A percentile compares a stretch with the other conserved stretches of the same genome.
Conservation (phyloP, 352 stramenopile species). For the Phytophthora citricola region DNA sequence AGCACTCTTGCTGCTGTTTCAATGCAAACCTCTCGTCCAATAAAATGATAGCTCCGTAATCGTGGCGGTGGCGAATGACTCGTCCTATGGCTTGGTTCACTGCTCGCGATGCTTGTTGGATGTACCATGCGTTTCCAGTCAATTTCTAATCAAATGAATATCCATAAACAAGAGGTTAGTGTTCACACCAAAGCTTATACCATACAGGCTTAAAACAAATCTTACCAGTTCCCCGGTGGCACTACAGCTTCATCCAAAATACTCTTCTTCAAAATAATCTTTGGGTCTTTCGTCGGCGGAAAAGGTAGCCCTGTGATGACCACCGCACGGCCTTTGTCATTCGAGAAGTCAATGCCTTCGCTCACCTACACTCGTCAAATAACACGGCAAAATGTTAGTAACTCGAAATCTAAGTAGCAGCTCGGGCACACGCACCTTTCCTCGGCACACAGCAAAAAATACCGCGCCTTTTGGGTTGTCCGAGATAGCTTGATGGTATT, state of each 20-base stretch:
- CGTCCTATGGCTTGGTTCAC: conserved; percentile 99
- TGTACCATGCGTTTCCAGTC: conserved; percentile 98
- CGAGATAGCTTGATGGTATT: conserved; percentile 81
- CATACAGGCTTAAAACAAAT: neutral
- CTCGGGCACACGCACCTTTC: conserved; percentile 81
- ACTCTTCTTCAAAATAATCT: conserved; percentile 97
- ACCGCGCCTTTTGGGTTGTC: conserved; percentile 89
- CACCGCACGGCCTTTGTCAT: conserved; percentile 97
- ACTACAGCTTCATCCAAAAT: conserved; percentile 92
- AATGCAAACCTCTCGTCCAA: conserved; percentile 97
- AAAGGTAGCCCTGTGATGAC: conserved; percentile 99
- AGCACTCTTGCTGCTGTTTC: conserved; percentile 88
- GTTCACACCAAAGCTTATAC: neutral
- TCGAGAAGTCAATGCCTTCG: conserved; percentile 99
- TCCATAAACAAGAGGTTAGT: conserved; percentile 7
- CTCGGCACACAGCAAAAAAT: conserved; percentile 98
- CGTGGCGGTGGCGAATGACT: conserved; percentile 98
- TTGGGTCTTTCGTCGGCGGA: conserved; percentile 96
- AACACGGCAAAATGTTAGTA: neutral
- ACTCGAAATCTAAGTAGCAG: neutral
- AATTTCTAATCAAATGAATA: conserved; percentile 66
- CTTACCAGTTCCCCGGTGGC: conserved; percentile 63
- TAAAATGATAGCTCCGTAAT: conserved; percentile 98
- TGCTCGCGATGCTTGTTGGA: conserved; percentile 96
- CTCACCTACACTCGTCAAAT: conserved; percentile 78